These are phyloP conservation scores for Rosa multiflora DNA, from an alignment of 306 rosid genomes.

Conservation along the genomic window DNA sequence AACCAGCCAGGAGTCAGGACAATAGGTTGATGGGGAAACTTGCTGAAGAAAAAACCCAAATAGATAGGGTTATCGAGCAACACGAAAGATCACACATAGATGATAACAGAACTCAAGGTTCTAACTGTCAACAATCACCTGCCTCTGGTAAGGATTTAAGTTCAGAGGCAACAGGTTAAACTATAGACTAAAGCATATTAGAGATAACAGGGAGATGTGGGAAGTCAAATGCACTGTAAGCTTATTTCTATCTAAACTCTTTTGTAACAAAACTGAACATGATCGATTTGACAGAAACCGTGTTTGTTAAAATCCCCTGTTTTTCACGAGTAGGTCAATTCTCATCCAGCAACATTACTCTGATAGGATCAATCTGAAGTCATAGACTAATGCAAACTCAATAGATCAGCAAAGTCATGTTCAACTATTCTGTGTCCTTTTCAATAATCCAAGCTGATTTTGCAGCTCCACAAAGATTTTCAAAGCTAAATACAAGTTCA, in stretches of 20 bases:
- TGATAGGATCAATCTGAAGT: not conserved
- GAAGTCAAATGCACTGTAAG: not conserved
- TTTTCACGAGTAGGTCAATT: not conserved
- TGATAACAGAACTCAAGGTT: slow-evolving; percentile 4
- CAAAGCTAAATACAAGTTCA: not conserved
- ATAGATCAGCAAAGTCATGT: not conserved
- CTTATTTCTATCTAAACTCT: not conserved
- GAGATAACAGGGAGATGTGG: not conserved
- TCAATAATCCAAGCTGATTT: not conserved
- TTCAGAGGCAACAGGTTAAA: slow-evolving; percentile 11
- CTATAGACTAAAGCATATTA: not conserved
- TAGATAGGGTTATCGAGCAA: not conserved
- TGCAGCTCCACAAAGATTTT: not conserved
- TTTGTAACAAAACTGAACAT: not conserved
- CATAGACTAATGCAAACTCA: not conserved
- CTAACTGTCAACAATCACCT: not conserved
- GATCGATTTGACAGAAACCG: not conserved
- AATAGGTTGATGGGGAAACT: not conserved
- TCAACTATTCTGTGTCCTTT: not conserved
- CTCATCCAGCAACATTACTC: not conserved
- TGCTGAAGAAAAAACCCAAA: not conserved
- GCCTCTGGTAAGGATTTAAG: not conserved
- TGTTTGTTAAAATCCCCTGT: not conserved
- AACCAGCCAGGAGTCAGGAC: not conserved
- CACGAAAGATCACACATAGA: slow-evolving; percentile 1